These are phyloP conservation scores for Paracoccidioides brasiliensis DNA, from an alignment of 2,329 filamentous ascomycete genomes.

Conservation along the genomic window DNA sequence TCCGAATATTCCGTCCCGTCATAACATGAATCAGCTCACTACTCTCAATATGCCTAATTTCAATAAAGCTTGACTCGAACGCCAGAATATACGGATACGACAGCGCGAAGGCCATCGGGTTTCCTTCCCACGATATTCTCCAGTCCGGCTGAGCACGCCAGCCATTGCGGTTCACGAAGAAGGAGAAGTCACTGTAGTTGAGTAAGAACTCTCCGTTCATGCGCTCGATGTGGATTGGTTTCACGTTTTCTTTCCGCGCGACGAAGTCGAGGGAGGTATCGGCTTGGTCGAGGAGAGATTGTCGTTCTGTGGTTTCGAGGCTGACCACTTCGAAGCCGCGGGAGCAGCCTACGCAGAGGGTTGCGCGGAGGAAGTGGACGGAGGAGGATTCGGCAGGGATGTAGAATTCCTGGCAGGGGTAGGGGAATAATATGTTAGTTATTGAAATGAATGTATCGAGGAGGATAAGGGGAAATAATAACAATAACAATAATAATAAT, in stretches of 20 bases:
- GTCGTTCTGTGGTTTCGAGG: constrained; percentile 92
- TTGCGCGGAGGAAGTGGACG: constrained; percentile 93
- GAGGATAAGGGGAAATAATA: too few species aligned
- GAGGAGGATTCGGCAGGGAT: constrained; percentile 97
- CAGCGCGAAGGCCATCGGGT: constrained; percentile 79
- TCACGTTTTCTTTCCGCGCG: constrained; percentile 80
- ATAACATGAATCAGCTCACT: constrained; percentile 86
- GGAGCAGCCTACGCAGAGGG: constrained; percentile 89
- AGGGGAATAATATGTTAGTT: too few species aligned
- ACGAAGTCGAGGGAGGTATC: constrained; percentile 98
- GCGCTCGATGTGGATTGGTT: constrained; percentile 92
- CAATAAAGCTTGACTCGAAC: constrained; percentile 95
- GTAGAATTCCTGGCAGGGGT: constrained; percentile 62
- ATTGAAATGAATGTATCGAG: too few species aligned
- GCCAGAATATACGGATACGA: constrained; percentile 95
- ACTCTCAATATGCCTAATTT: constrained; percentile 89
- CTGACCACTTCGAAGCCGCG: constrained; percentile 95
- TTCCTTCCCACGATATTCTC: constrained; percentile 96
- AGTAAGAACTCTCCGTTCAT: constrained; percentile 94
- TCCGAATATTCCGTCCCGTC: constrained; percentile 89
- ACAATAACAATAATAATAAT: not conserved
- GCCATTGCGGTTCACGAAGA: constrained; percentile 97
- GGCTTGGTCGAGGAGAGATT: constrained; percentile 90
- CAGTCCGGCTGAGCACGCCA: constrained; percentile 94
- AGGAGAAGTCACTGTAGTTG: constrained; percentile 97